Conservation (phyloP, 2,329 filamentous ascomycete species). For the Sodiomyces alkalinus region DNA sequence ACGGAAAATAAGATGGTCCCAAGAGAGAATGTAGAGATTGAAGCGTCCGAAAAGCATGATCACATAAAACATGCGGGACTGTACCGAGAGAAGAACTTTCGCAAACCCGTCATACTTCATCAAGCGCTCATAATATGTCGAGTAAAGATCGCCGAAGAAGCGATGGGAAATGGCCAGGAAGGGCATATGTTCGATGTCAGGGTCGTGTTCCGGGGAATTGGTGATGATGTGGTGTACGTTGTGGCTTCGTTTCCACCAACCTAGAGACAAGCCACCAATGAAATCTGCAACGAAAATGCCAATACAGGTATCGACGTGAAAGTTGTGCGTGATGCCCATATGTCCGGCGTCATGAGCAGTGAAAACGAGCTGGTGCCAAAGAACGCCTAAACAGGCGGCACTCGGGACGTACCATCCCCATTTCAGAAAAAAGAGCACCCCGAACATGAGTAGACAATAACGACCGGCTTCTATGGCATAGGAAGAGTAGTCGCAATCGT, state of each 20-base stretch:
- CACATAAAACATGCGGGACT: conserved; percentile 72
- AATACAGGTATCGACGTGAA: conserved; percentile 67
- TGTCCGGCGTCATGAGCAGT: conserved; percentile 90
- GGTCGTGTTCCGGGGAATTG: conserved; percentile 88
- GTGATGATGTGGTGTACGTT: conserved; percentile 97
- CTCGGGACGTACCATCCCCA: conserved; percentile 53
- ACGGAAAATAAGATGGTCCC: conserved; percentile 57
- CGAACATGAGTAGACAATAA: conserved; percentile 51
- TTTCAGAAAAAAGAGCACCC: conserved; percentile 46
- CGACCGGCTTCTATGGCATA: conserved; percentile 63
- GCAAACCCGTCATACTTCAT: conserved; percentile 68
- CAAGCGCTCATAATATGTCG: conserved; percentile 69
- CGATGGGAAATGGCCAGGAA: conserved; percentile 79
- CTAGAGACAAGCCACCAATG: conserved; percentile 73
- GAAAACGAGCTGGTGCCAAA: conserved; percentile 95
- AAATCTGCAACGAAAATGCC: conserved; percentile 86
- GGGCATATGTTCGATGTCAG: conserved; percentile 84
- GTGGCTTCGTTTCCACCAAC: conserved; percentile 96
- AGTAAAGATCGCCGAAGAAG: conserved; percentile 56
- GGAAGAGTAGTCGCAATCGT: conserved; percentile 66
- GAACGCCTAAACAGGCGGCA: conserved; percentile 59
- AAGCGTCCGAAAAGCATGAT: conserved; percentile 70
- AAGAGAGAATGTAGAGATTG: conserved; percentile 73
- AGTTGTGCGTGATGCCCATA: conserved; percentile 92
- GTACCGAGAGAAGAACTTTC: conserved; percentile 53